Evolutionary conservation across 108 stramenopile species (phyloP).

Genomic region (Parietichytrium sp.): DNA sequence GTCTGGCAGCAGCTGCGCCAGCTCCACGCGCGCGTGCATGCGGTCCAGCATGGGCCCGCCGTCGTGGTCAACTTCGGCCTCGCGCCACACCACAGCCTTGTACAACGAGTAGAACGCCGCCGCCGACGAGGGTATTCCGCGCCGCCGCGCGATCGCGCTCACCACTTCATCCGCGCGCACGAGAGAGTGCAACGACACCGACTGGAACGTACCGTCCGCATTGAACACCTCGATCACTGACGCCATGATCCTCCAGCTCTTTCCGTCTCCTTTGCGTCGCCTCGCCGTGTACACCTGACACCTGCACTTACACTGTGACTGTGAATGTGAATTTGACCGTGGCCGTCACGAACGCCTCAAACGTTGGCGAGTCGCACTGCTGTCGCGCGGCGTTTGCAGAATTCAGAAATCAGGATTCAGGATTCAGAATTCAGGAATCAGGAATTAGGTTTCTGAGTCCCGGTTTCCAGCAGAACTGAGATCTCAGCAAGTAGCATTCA

Average conservation of each 20-base stretch:
- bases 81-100: not conserved
- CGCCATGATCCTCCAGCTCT: conserved; percentile 16
- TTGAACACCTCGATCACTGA: conserved; percentile 26
- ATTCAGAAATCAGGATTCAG: too few relatives aligned
- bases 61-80: not conserved
- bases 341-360: too few relatives aligned
- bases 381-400: too few relatives aligned
- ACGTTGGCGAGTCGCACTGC: too few relatives aligned
- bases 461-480: too few relatives aligned
- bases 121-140: not conserved
- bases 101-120: not conserved
- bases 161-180: conserved; percentile 20
- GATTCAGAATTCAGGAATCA: too few relatives aligned
- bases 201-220: conserved; percentile 2
- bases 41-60: not conserved
- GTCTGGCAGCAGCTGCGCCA: not conserved
- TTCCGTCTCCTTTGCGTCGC: too few relatives aligned
- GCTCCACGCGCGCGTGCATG: not conserved
- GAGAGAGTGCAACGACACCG: not conserved
- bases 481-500: too few relatives aligned
- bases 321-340: too few relatives aligned
- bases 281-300: too few relatives aligned
- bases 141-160: conserved; percentile 2
- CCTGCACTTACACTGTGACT: too few relatives aligned
- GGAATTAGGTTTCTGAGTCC: too few relatives aligned